Conservation (phyloP, 208 protist species). For the Histomonas meleagridis region DNA sequence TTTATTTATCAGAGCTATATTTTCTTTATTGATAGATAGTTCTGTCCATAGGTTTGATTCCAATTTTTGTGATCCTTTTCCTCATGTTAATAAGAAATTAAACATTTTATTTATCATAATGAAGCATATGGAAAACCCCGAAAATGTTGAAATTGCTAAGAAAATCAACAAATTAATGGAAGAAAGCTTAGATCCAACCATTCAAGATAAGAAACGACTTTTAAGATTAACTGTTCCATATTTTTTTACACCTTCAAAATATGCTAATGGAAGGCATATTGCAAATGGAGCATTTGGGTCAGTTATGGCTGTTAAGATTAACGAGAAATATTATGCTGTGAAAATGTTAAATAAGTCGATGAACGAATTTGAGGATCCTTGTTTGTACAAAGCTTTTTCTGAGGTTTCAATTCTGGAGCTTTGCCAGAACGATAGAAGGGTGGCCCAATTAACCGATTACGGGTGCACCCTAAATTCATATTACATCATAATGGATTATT, state of each 20-base stretch:
- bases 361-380: slow-evolving; percentile 29
- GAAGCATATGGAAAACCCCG: neutral
- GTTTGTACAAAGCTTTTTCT: neutral
- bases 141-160: neutral
- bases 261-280: neutral
- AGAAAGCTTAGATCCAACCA: neutral
- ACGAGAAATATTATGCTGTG: neutral
- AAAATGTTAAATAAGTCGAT: neutral
- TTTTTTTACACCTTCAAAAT: neutral
- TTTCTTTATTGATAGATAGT: neutral
- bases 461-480: neutral
- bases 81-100: neutral
- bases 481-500: slow-evolving; percentile 30
- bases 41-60: neutral
- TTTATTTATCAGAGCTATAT: neutral
- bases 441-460: neutral
- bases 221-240: slow-evolving; percentile 19
- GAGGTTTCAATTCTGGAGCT: slow-evolving; percentile 11
- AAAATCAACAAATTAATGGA: neutral
- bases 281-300: neutral
- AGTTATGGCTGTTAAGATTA: neutral
- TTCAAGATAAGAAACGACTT: neutral
- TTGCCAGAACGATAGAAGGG: neutral
- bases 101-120: neutral
- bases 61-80: neutral